Percentiles rank a stretch among this genome's conserved stretches.
These are phyloP conservation scores for Kurtzmaniella cleridarum DNA, from an alignment of 805 yeast species.

Conservation along the genomic window DNA sequence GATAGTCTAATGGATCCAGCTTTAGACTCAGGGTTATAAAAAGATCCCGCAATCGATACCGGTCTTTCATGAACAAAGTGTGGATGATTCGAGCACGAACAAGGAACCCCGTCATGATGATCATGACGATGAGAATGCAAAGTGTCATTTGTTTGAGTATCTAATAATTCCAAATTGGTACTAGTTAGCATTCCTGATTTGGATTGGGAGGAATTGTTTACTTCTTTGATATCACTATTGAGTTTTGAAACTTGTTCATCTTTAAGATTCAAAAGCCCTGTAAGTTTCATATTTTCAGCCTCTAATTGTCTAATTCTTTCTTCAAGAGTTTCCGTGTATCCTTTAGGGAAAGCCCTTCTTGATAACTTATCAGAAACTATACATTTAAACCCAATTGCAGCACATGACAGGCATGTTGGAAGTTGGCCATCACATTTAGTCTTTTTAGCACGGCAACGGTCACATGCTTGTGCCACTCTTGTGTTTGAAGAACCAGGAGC, in stretches of 20 bases:
- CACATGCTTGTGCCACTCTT: constrained; percentile 88
- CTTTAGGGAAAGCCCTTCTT: constrained; percentile 83
- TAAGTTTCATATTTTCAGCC: constrained; percentile 67
- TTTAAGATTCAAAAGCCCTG: constrained; percentile 56
- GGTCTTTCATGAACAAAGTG: constrained; percentile 58
- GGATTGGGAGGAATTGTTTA: neutral
- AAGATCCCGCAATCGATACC: constrained; percentile 60
- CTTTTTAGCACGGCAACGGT: constrained; percentile 78
- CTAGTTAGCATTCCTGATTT: neutral
- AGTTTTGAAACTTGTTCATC: constrained; percentile 54
- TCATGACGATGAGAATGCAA: constrained; percentile 8
- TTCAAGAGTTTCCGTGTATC: constrained; percentile 86
- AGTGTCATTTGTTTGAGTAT: constrained; percentile 6
- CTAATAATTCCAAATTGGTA: constrained; percentile 2
- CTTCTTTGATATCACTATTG: constrained; percentile 2
- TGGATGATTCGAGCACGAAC: constrained; percentile 51
- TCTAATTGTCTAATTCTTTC: constrained; percentile 84
- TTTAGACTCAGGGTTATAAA: constrained; percentile 34
- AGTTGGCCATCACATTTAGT: constrained; percentile 73
- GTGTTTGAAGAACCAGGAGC: constrained; percentile 63
- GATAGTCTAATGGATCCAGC: constrained; percentile 39
- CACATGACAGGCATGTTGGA: constrained; percentile 73
- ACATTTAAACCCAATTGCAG: constrained; percentile 80
- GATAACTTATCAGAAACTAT: constrained; percentile 83
- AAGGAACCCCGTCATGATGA: constrained; percentile 43